Percentiles rank a stretch among this genome's conserved stretches.
These are phyloP conservation scores for Populus hybrid DNA, from an alignment of 441 rosid species.

Conservation along the genomic window DNA sequence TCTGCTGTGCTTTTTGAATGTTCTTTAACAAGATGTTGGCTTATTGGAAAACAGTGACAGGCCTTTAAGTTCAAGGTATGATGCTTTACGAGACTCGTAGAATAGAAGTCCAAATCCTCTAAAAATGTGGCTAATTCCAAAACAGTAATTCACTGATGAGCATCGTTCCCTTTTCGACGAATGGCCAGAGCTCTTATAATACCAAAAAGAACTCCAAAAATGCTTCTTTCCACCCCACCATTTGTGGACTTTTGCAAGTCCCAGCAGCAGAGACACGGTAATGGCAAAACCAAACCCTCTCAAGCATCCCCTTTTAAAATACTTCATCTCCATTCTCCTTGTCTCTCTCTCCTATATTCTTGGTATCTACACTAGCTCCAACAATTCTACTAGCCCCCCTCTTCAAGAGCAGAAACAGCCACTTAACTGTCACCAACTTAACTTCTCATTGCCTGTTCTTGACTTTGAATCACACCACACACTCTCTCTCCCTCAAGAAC, in stretches of 20 bases:
- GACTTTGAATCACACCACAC: slow-evolving; percentile 42
- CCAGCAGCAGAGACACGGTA: neutral
- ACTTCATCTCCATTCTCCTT: slow-evolving; percentile 19
- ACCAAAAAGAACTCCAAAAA: too few relatives aligned
- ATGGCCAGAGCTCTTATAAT: too few relatives aligned
- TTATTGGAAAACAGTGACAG: too few relatives aligned
- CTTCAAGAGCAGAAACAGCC: neutral
- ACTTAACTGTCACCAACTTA: slow-evolving; percentile 19
- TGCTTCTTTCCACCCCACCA: too few relatives aligned
- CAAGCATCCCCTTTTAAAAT: slow-evolving; percentile 11
- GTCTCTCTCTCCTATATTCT: slow-evolving; percentile 34
- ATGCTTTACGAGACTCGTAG: too few relatives aligned
- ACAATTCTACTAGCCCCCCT: neutral
- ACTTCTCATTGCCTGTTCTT: slow-evolving; percentile 21
- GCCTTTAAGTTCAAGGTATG: too few relatives aligned
- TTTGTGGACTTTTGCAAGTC: neutral
- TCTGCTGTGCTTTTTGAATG: too few relatives aligned
- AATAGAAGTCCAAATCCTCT: too few relatives aligned
- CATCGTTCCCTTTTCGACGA: too few relatives aligned
- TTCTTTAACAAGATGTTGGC: too few relatives aligned
- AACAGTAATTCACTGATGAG: too few relatives aligned
- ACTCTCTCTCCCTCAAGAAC: slow-evolving; percentile 23
- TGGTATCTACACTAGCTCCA: slow-evolving; percentile 25
- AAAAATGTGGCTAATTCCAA: too few relatives aligned
- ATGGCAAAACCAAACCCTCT: slow-evolving; percentile 14